phyloP scores from a whole-genome alignment of 23 red algal genomes.

The Gracilaria gracilis region DNA sequence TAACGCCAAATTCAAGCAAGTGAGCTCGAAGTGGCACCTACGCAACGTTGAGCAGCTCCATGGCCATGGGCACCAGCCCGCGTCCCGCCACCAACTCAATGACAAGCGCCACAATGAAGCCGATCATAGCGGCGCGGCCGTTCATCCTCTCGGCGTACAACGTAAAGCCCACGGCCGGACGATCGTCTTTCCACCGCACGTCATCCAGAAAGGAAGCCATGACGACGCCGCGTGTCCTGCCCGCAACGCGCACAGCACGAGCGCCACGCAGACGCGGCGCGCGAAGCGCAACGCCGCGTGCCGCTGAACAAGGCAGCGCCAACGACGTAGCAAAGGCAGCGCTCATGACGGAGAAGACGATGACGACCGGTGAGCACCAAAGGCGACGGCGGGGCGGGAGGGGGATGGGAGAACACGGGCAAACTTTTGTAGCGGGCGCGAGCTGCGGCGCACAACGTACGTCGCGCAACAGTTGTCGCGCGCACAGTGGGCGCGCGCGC shows the following conservation, averaged over 20 bases:
- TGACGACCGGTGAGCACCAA: too few relatives aligned
- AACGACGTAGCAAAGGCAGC: neutral
- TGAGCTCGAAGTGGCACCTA: neutral
- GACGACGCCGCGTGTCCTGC: neutral
- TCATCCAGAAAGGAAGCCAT: neutral
- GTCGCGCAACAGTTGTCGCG: neutral
- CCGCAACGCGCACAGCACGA: neutral
- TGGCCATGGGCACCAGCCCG: slow-evolving; percentile 7
- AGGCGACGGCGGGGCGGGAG: neutral
- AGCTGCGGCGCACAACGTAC: neutral
- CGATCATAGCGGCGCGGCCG: slow-evolving; percentile 42
- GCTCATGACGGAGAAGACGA: too few relatives aligned
- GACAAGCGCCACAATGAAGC: slow-evolving; percentile 19
- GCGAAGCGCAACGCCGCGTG: neutral
- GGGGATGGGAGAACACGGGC: neutral
- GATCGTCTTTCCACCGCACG: neutral
- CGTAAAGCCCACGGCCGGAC: slow-evolving; percentile 8
- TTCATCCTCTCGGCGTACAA: slow-evolving; percentile 33
- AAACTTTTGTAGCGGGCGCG: neutral
- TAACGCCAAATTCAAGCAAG: too few relatives aligned
- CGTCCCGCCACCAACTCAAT: slow-evolving; percentile 12
- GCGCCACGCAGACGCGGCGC: neutral
- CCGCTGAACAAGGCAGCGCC: neutral
- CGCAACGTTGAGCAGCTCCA: neutral
- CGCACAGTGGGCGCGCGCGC: neutral